Percentiles rank a stretch among this genome's conserved stretches.
phyloP scores from a whole-genome alignment of 257 asterid genomes.

The Rhazya stricta region DNA sequence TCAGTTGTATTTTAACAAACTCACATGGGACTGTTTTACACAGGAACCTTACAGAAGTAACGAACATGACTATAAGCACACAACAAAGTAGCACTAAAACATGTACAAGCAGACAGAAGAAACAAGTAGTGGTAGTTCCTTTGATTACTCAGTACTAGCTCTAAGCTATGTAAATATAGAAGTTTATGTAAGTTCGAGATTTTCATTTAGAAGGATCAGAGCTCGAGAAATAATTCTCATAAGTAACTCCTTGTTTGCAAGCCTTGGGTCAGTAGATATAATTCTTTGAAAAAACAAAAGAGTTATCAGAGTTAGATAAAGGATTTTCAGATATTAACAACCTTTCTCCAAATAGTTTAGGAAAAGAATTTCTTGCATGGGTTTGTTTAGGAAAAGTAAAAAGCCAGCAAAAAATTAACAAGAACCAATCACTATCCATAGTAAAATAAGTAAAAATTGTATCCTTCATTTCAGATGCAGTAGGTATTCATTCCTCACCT shows the following conservation, averaged over 20 bases:
- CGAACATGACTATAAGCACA: not conserved
- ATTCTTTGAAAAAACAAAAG: not conserved
- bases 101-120: not conserved
- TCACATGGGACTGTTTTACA: not conserved
- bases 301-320: not conserved
- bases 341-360: not conserved
- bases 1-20: not conserved
- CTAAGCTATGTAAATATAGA: not conserved
- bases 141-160: not conserved
- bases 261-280: not conserved
- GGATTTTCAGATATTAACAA: not conserved
- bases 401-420: not conserved
- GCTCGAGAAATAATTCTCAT: not conserved
- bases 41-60: not conserved
- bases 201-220: not conserved
- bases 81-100: not conserved
- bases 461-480: not conserved
- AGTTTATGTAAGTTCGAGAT: not conserved
- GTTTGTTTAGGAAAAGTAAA: not conserved
- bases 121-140: not conserved
- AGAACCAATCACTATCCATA: not conserved
- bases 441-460: not conserved
- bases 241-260: not conserved
- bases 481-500: constrained; percentile 43
- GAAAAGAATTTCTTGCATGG: not conserved